Base-by-base conservation (phyloP, 257 asterid species). In the Jaltomata sinuosa region DNA sequence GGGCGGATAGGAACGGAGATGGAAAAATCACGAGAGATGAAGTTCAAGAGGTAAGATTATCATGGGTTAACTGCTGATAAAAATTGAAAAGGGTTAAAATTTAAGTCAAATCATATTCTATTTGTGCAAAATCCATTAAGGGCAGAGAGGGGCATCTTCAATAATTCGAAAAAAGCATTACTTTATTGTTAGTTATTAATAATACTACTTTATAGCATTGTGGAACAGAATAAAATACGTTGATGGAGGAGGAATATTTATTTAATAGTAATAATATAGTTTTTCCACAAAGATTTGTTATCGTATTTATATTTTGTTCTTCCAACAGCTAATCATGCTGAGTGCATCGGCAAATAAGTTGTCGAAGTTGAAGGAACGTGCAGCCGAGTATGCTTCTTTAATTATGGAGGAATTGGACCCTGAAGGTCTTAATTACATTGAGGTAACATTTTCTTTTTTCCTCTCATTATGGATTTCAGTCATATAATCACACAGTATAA, bases 381-480 rank as follows among this genome's bases (percentile, higher is more conserved):
- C 97, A 25, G 91, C 87, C 84, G 98, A 94, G 77, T 94, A 94
- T 65, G 97, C 98, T 45, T 90, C 86, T 88, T 87, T 94, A 64
- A 93, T 95, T 82, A 95, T 95, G 99, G 99, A 95, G 87, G 99
- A 95, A 90, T 90, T 95, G 54, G 99, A 95, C 88, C 97, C 95
- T 42, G 97, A 95, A 79, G 81, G 87, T 50, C 91, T 94, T 38
- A 97, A 97, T 29, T 95, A 93, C 87, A 95, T 95, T 84, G 99
- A 95, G 99, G 99, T 94, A 94, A 74, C 80, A 32, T 47, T 59
- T 45, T 69, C 32, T 7, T 79, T 27, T n/a, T 42, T 34, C 52
- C 34, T 54, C 65, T 55, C 25, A 21, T 54, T 54, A 54, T 21
- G 27, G 10, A 57, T 16, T 16, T 52, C 15, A 52, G 8, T 52